Percentiles rank a stretch among this genome's conserved stretches.
phyloP scores from a whole-genome alignment of 352 stramenopile species.

The Phytophthora megakarya region DNA sequence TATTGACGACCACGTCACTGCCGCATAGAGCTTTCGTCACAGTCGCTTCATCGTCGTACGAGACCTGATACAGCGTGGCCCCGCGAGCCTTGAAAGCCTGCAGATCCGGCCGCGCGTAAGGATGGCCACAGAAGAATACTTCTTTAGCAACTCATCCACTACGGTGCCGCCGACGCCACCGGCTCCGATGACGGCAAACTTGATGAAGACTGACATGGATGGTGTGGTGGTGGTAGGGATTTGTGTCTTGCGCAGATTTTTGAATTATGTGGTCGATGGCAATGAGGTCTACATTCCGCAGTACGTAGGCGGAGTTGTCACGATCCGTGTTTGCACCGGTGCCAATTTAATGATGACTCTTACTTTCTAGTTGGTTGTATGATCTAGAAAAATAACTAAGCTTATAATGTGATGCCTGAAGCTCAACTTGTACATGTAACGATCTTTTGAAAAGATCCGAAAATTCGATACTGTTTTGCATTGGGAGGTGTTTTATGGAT shows the following conservation, averaged over 20 bases:
- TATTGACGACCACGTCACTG: conserved; percentile 18
- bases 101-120: conserved; percentile 32
- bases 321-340: too few relatives aligned
- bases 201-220: conserved; percentile 17
- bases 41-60: conserved; percentile 25
- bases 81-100: conserved; percentile 35
- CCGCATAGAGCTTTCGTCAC: conserved; percentile 28
- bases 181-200: conserved; percentile 31
- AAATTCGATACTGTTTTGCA: too few relatives aligned
- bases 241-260: conserved; percentile 21
- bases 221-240: not conserved
- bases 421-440: too few relatives aligned
- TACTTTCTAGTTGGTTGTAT: too few relatives aligned
- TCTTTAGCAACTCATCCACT: conserved; percentile 36
- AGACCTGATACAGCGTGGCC: conserved; percentile 25
- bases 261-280: conserved; percentile 15
- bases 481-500: too few relatives aligned
- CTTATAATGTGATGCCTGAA: too few relatives aligned
- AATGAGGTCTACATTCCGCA: too few relatives aligned
- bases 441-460: too few relatives aligned
- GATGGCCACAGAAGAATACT: conserved; percentile 24
- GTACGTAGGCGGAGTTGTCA: too few relatives aligned
- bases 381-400: too few relatives aligned
- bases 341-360: too few relatives aligned
- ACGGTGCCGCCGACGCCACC: conserved; percentile 30